These are phyloP conservation scores for Neopestalotiopsis rosae DNA, from an alignment of 2,329 filamentous ascomycete genomes.

Conservation along the genomic window DNA sequence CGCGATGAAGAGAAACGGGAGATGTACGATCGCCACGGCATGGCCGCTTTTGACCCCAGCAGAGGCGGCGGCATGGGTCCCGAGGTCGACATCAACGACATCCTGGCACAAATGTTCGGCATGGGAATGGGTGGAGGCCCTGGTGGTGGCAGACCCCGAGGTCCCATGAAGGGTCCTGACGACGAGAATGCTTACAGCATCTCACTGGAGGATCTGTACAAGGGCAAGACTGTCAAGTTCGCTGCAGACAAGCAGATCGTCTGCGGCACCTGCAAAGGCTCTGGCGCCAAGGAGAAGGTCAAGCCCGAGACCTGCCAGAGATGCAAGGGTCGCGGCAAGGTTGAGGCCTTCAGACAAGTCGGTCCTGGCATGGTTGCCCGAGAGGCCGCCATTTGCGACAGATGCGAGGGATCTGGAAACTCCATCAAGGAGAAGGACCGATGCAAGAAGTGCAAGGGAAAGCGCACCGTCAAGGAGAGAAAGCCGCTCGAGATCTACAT, in stretches of 20 bases:
- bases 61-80: constrained; percentile 67
- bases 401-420: constrained; percentile 83
- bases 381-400: constrained; percentile 78
- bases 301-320: constrained; percentile 83
- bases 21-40: constrained; percentile 92
- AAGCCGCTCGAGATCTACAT: constrained; percentile 98
- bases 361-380: constrained; percentile 87
- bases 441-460: constrained; percentile 99
- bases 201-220: constrained; percentile 93
- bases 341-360: constrained; percentile 79
- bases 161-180: constrained; percentile 75
- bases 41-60: constrained; percentile 89
- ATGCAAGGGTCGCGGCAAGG: constrained; percentile 81
- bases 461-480: constrained; percentile 82
- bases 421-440: constrained; percentile 95
- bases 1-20: constrained; percentile 92
- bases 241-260: constrained; percentile 93
- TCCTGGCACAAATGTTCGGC: constrained; percentile 90
- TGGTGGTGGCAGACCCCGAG: constrained; percentile 54
- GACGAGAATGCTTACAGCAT: constrained; percentile 94
- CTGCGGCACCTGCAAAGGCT: constrained; percentile 86
- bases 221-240: constrained; percentile 98
- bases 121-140: constrained; percentile 62
- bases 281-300: constrained; percentile 89
- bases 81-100: constrained; percentile 89